Percentiles rank a stretch among this genome's conserved stretches.
phyloP scores from a whole-genome alignment of 2,329 filamentous ascomycete genomes.

The Penicillium sp. region DNA sequence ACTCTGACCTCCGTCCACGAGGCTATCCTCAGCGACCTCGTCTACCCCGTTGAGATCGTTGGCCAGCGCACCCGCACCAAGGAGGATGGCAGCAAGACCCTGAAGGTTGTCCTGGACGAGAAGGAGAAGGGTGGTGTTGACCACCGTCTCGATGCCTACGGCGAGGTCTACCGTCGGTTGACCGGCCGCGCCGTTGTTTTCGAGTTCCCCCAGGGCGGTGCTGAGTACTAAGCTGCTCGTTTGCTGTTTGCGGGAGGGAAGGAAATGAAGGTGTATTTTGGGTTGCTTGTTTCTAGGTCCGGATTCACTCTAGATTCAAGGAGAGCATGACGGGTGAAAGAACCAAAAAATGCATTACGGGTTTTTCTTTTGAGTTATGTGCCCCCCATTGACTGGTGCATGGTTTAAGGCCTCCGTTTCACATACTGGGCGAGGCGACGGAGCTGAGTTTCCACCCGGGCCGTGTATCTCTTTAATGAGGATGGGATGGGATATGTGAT shows the following conservation, averaged over 20 bases:
- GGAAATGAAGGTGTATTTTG: slow-evolving; percentile 30
- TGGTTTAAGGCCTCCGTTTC: slow-evolving; percentile 21
- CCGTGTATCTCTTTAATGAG: slow-evolving; percentile 30
- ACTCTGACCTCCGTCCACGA: slow-evolving; percentile 99
- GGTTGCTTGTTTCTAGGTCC: slow-evolving; percentile 32
- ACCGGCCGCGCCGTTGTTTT: slow-evolving; percentile 96
- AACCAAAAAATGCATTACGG: slow-evolving; percentile 36
- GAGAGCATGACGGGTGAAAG: slow-evolving; percentile 32
- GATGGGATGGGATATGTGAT: slow-evolving; percentile 33
- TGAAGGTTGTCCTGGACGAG: slow-evolving; percentile 99
- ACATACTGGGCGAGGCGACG: slow-evolving; percentile 24
- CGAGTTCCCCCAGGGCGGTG: slow-evolving; percentile 90
- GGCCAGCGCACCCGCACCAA: slow-evolving; percentile 98
- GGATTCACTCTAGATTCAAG: slow-evolving; percentile 31
- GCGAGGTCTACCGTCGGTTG: slow-evolving; percentile 97
- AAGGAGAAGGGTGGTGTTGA: slow-evolving; percentile 99
- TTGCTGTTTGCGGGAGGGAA: slow-evolving; percentile 29
- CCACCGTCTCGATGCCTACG: slow-evolving; percentile 99
- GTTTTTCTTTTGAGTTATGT: slow-evolving; percentile 33
- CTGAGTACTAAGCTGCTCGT: slow-evolving; percentile 73
- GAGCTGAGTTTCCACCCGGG: slow-evolving; percentile 26
- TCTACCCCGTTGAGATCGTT: slow-evolving; percentile 99
- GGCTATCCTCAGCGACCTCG: slow-evolving; percentile 94
- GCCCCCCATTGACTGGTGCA: slow-evolving; percentile 27
- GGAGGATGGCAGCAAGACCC: slow-evolving; percentile 96